phyloP scores from a whole-genome alignment of 1,284 basidiomycete genomes.

The Volvariella surrecta region DNA sequence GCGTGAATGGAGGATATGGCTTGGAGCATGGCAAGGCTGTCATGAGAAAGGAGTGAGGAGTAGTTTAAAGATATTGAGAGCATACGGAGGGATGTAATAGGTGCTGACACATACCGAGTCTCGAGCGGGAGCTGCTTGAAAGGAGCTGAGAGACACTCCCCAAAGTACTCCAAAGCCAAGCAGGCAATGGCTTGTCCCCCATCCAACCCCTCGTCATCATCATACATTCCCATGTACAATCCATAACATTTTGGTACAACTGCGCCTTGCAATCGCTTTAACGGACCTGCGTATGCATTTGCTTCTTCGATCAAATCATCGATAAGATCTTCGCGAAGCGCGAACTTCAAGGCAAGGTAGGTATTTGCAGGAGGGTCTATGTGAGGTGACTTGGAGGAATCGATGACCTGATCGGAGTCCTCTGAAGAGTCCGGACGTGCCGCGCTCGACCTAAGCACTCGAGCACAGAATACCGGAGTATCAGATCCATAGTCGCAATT shows the following conservation, averaged over 20 bases:
- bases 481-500: constrained; percentile 26
- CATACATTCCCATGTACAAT: constrained; percentile 20
- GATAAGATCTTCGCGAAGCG: constrained; percentile 26
- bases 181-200: constrained; percentile 23
- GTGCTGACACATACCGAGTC: constrained; percentile 18
- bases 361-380: not conserved
- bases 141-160: constrained; percentile 21
- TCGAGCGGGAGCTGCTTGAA: constrained; percentile 21
- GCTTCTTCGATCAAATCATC: constrained; percentile 23
- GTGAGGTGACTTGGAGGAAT: not conserved
- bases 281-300: constrained; percentile 20
- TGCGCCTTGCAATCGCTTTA: constrained; percentile 22
- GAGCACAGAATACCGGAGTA: constrained; percentile 26
- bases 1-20: constrained; percentile 23
- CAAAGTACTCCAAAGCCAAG: constrained; percentile 27
- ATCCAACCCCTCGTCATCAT: constrained; percentile 9
- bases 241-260: constrained; percentile 24
- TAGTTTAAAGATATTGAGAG: not conserved
- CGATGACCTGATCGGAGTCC: too few relatives aligned
- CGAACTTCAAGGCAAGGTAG: constrained; percentile 26
- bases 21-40: constrained; percentile 21
- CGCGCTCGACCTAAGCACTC: constrained; percentile 8
- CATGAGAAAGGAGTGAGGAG: not conserved
- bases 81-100: not conserved
- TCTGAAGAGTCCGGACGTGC: too few relatives aligned